Percentiles rank a stretch among this genome's conserved stretches.
These are phyloP conservation scores for Aspergillus nanangensis DNA, from an alignment of 495 filamentous ascomycete species.

Conservation along the genomic window DNA sequence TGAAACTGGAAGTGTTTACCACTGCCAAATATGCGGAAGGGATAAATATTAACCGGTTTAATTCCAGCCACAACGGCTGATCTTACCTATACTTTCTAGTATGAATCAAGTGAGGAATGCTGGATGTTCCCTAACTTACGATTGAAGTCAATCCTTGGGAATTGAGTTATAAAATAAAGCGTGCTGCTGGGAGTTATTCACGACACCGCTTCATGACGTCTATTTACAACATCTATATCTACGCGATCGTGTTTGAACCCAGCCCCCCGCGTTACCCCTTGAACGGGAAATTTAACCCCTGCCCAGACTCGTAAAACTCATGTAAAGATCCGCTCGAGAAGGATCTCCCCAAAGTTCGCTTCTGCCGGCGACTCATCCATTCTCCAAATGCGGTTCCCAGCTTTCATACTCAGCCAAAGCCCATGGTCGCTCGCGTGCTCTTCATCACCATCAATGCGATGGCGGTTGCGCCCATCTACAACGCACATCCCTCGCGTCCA, in stretches of 20 bases:
- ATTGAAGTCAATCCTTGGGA: too few species aligned
- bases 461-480: slow-evolving; percentile 64
- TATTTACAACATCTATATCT: too few species aligned
- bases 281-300: not conserved
- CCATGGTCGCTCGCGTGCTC: slow-evolving; percentile 61
- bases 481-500: slow-evolving; percentile 94
- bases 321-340: slow-evolving; percentile 42
- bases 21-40: too few species aligned
- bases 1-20: too few species aligned
- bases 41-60: too few species aligned
- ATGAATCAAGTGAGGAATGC: too few species aligned
- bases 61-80: too few species aligned
- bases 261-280: not conserved
- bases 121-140: too few species aligned
- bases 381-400: slow-evolving; percentile 73
- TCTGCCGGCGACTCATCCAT: slow-evolving; percentile 50
- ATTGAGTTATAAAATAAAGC: too few species aligned
- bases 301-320: slow-evolving; percentile 8
- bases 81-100: too few species aligned
- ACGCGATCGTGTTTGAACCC: not conserved
- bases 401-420: slow-evolving; percentile 64
- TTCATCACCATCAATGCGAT: slow-evolving; percentile 53
- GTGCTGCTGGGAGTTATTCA: too few species aligned
- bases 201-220: too few species aligned
- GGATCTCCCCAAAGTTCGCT: slow-evolving; percentile 33